Evolutionary conservation across 148 eudicot genomes (phyloP), one percentile per base, ranked within the genome.

Genomic region (Drosera capensis): DNA sequence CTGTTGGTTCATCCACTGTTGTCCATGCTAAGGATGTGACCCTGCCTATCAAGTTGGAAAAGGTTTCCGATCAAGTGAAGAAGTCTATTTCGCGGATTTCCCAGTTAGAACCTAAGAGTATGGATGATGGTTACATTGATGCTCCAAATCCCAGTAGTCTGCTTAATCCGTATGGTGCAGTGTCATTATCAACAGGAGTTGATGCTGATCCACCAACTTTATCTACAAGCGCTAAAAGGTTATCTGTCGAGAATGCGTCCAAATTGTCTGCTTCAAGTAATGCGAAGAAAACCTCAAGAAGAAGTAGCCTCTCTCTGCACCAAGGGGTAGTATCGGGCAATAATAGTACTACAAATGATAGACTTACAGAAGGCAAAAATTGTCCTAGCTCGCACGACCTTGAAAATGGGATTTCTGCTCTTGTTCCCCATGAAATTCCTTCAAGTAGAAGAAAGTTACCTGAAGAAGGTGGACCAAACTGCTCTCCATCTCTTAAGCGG

Each of bases 401-500:
- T n/a, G n/a, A n/a, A n/a, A n/a, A n/a, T n/a, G n/a, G n/a, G n/a
- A n/a, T n/a, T n/a, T n/a, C 25, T 49, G 25, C 14, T 11, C 39
- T 28, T 8, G 11, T 28, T 28, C 11, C 7, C n/a, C n/a, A 2
- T 34, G 38, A 34, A 34, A 15, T 15, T 34, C 38, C 38, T 34
- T 34, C 0, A 15, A 34, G 11, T 2, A 15, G 38, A 34, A 34
- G n/a, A 9, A 15, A 34, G 11, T 9, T 3, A 28, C 20, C 3
- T 25, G 38, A 43, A 44, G 70, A 54, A 39, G 60, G 49, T 37
- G 67, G 29, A 17, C 40, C 50, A 47, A 53, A 45, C 55, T 25
- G 38, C 47, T 18, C 18, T 1, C 40, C 43, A 30, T 50, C 56
- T 36, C 59, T 42, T 22, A 88, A 77, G 70, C 75, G 80, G 59